phyloP scores from a whole-genome alignment of 768 basidiomycete genomes.

The Rhodotorula paludigena region DNA sequence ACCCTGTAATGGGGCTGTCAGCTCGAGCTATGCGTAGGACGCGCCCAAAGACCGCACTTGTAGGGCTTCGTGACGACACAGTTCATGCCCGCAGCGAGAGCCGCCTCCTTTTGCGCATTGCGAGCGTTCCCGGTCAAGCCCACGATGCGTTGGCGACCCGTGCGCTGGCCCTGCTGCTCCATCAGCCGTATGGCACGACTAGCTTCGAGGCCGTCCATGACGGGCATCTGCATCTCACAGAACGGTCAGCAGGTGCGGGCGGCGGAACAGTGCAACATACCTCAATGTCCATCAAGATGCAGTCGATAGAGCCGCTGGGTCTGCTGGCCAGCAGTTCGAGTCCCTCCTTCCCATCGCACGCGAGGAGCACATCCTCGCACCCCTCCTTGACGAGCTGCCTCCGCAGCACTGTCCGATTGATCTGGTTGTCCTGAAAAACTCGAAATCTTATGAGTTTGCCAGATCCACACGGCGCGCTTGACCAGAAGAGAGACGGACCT shows the following conservation, averaged over 20 bases:
- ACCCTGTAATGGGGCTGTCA: neutral
- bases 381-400: constrained; percentile 30
- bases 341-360: constrained; percentile 27
- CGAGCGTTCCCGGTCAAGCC: constrained; percentile 42
- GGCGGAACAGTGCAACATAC: too few relatives aligned
- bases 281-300: constrained; percentile 38
- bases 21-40: neutral
- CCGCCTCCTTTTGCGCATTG: constrained; percentile 34
- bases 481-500: constrained; percentile 5
- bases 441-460: neutral
- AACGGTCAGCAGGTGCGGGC: neutral
- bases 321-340: constrained; percentile 2
- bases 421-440: constrained; percentile 24
- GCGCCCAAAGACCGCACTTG: constrained; percentile 26
- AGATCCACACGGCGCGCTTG: accelerated
- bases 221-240: constrained; percentile 25
- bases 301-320: constrained; percentile 16
- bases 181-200: constrained; percentile 27
- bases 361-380: constrained; percentile 12
- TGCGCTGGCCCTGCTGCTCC: constrained; percentile 14
- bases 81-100: constrained; percentile 38
- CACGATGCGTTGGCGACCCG: constrained; percentile 29
- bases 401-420: constrained; percentile 29
- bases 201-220: constrained; percentile 39
- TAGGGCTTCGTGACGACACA: constrained; percentile 41